phyloP scores from a whole-genome alignment of 129 eudicot species.

The Lactuca sativa region DNA sequence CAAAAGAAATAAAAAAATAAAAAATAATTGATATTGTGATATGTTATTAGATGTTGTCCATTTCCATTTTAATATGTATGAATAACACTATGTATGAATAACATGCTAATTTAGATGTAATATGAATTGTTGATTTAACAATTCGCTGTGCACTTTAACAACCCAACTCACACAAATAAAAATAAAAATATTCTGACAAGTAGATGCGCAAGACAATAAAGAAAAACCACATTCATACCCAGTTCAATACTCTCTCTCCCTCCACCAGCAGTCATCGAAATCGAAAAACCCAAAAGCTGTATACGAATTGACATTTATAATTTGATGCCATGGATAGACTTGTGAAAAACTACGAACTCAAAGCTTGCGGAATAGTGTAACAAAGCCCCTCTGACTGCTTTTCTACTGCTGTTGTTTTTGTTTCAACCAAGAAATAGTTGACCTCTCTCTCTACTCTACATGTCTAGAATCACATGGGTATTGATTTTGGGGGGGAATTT shows the following conservation, averaged over 20 bases:
- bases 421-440: neutral
- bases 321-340: constrained; percentile 25
- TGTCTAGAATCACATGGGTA: constrained; percentile 50
- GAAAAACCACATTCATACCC: constrained; percentile 12
- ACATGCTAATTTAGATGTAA: too few species aligned
- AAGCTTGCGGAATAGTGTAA: constrained; percentile 73
- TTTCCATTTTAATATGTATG: too few species aligned
- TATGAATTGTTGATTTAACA: too few species aligned
- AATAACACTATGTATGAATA: too few species aligned
- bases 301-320: constrained; percentile 23
- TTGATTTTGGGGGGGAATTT: constrained; percentile 49
- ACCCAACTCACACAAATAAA: too few species aligned
- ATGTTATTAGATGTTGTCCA: too few species aligned
- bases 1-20: too few species aligned
- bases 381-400: neutral
- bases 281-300: constrained; percentile 27
- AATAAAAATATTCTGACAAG: neutral
- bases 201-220: neutral
- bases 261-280: constrained; percentile 19
- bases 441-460: constrained; percentile 13
- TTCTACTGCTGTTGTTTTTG: constrained; percentile 17
- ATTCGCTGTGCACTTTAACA: too few species aligned
- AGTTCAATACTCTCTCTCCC: constrained; percentile 1
- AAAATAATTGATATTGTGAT: too few species aligned
- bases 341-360: constrained; percentile 46